Conservation (phyloP, 2,329 filamentous ascomycete species). For the Fusarium floridanum region DNA sequence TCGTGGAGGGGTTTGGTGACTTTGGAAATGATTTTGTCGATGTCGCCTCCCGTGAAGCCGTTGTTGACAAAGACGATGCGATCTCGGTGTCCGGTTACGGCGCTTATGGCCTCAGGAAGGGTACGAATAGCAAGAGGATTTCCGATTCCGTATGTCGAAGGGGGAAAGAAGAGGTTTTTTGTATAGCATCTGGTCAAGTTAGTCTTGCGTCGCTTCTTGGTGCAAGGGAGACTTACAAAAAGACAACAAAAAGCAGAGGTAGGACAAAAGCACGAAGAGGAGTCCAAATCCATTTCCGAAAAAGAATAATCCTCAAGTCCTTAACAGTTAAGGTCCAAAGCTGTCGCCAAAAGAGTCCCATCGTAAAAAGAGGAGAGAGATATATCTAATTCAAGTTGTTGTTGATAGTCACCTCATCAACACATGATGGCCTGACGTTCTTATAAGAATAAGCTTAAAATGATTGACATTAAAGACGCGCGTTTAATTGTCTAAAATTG, state of each 20-base stretch:
- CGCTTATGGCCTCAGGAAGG: neutral
- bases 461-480: neutral
- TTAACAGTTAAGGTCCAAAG: neutral
- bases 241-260: neutral
- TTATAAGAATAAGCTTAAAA: slow-evolving; percentile 6
- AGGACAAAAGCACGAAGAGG: neutral
- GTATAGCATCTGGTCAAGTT: neutral
- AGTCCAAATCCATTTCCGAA: slow-evolving; percentile 7
- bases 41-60: neutral
- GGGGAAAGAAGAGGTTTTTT: slow-evolving; percentile 6
- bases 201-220: fast-evolving
- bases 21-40: neutral
- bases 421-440: neutral
- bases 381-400: neutral
- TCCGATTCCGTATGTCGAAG: neutral
- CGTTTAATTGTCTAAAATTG: neutral
- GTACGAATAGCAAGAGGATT: neutral
- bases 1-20: neutral
- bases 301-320: neutral
- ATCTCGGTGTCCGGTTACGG: neutral
- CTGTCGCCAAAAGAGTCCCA: slow-evolving; percentile 1
- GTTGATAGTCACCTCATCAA: neutral
- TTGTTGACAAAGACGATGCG: slow-evolving; percentile 7
- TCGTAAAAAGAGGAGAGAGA: neutral
- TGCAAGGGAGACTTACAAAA: neutral